Evolutionary conservation across 75 land plant genomes (phyloP).

Genomic region (Picea sitchensis): DNA sequence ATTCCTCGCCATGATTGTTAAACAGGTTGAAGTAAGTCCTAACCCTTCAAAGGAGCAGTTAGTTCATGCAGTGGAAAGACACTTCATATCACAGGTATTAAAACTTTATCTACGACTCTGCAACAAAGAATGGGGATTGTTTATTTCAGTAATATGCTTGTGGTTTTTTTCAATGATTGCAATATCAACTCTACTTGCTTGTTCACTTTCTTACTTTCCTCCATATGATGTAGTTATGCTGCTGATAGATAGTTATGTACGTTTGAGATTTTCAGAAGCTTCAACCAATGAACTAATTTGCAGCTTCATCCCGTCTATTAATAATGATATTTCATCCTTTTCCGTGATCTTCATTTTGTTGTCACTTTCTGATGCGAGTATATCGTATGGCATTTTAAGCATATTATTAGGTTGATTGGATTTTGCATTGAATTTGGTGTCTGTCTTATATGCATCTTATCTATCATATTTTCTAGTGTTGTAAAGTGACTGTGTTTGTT

Average conservation of each 20-base stretch:
- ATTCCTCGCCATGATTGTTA: background rate
- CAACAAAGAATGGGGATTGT: background rate
- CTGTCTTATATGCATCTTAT: background rate
- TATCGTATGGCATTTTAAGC: background rate
- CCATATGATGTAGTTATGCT: background rate
- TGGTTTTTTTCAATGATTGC: background rate
- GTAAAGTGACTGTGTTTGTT: background rate
- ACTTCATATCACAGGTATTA: slow-evolving; percentile 69
- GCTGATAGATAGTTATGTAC: background rate
- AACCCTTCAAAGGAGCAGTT: slow-evolving; percentile 72
- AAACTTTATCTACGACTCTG: background rate
- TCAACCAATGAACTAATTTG: background rate
- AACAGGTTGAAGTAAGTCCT: slow-evolving; percentile 43
- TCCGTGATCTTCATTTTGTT: background rate
- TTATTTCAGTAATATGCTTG: background rate
- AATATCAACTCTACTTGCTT: background rate
- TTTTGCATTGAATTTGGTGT: background rate
- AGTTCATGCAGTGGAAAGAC: slow-evolving; percentile 54
- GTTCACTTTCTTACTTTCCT: too few relatives aligned
- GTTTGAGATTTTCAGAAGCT: background rate
- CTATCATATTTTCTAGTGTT: background rate
- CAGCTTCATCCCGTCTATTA: background rate
- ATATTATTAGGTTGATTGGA: background rate
- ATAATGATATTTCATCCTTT: background rate
- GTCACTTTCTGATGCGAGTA: background rate